Evolutionary conservation across 1,284 basidiomycete species (phyloP).

Genomic region (Rugosomyces carneus): DNA sequence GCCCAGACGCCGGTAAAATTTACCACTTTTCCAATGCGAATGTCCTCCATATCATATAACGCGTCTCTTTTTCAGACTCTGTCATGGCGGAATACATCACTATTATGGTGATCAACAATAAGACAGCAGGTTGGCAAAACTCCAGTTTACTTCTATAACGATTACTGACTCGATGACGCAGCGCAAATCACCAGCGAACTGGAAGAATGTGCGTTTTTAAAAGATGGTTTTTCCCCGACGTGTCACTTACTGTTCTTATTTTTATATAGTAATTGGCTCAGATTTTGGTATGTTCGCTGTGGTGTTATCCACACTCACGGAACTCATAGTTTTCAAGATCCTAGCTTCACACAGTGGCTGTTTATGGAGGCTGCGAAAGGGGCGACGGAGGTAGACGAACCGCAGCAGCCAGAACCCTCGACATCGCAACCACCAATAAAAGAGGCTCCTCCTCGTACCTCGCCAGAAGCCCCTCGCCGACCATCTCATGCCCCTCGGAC

Average conservation of each 20-base stretch:
- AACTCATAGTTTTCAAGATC: constrained; percentile 38
- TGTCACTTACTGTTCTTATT: constrained; percentile 13
- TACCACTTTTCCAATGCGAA: constrained; percentile 7
- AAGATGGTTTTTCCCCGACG: constrained; percentile 1
- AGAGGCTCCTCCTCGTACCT: constrained; percentile 26
- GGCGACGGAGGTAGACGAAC: constrained; percentile 40
- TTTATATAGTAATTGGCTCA: constrained; percentile 71
- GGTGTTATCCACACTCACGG: not conserved
- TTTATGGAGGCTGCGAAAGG: constrained; percentile 74
- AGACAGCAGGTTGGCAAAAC: constrained; percentile 58
- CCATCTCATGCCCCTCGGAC: constrained; percentile 38
- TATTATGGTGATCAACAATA: constrained; percentile 90
- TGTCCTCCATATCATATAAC: constrained; percentile 11
- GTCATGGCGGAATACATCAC: constrained; percentile 90
- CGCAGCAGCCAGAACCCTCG: constrained; percentile 31
- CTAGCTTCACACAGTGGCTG: constrained; percentile 78
- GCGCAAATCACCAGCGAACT: constrained; percentile 79
- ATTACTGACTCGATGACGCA: constrained; percentile 24
- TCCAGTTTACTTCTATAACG: constrained; percentile 17
- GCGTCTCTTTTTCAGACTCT: constrained; percentile 44
- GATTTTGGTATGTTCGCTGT: constrained; percentile 54
- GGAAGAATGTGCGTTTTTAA: constrained; percentile 60
- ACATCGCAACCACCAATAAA: constrained; percentile 29
- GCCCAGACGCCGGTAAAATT: constrained; percentile 65
- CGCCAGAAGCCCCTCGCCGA: constrained; percentile 38